A percentile compares a stretch with the other conserved stretches of the same genome.
Conservation (phyloP, 1,284 basidiomycete species). For the Mycena sp. region DNA sequence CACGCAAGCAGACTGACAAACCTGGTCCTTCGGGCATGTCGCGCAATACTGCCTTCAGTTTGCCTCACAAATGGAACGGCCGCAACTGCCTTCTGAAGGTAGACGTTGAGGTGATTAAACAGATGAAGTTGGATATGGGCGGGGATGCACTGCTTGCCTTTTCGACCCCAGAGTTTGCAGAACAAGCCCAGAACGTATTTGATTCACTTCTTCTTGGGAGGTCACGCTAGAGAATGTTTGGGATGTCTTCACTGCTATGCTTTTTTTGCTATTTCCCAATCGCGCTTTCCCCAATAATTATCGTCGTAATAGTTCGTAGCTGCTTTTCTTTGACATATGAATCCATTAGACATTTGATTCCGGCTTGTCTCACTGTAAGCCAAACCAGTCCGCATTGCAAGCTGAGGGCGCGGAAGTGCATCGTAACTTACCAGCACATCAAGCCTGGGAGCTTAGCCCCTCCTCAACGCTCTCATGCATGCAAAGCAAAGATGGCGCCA, state of each 20-base stretch:
- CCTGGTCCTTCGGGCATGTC: conserved; percentile 41
- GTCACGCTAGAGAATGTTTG: conserved; percentile 35
- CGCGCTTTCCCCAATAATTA: no score
- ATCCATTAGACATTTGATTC: no score
- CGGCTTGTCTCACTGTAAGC: no score
- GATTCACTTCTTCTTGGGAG: conserved; percentile 17
- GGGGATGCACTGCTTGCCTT: conserved; percentile 34
- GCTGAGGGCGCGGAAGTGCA: no score
- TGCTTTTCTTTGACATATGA: no score
- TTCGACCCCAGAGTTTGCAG: conserved; percentile 30
- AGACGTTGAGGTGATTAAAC: conserved; percentile 32
- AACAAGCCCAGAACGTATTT: conserved; percentile 24
- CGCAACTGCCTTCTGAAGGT: conserved; percentile 35
- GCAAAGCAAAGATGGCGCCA: no score
- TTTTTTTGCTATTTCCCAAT: conserved; percentile 28
- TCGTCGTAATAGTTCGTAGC: no score
- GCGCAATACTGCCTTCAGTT: conserved; percentile 35
- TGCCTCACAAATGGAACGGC: conserved; percentile 33
- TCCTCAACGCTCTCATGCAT: no score
- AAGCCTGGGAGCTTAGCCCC: no score
- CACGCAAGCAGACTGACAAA: conserved; percentile 38
- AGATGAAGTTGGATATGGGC: conserved; percentile 35
- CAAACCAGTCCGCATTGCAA: no score
- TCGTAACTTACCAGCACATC: no score
- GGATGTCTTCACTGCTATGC: conserved; percentile 32